Base-by-base conservation (phyloP, 768 basidiomycete species). In the Kwoniella pini region DNA sequence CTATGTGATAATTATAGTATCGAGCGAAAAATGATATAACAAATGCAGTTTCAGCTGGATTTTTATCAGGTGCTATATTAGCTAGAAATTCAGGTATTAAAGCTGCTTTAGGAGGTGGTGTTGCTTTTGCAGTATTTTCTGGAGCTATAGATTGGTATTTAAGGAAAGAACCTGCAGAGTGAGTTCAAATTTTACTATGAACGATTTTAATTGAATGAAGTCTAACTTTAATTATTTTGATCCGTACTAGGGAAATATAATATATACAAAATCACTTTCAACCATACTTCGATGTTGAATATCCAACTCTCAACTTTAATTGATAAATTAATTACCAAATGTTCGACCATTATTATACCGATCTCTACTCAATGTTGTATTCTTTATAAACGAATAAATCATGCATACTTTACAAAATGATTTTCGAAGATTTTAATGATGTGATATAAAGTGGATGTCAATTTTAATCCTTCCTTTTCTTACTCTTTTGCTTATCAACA, bases 1-100 rank as follows among this genome's bases (percentile, higher is more conserved):
- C 33, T n/a, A n/a, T n/a, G n/a, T n/a, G n/a, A n/a, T 11, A 13
- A 11, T 42, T 19, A 7, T 22, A 58, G 94, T 98, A 96, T 79
- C 91, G 95, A 44, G 94, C 91, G 9, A 92, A 87, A 80, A 94
- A 96, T 72, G 95, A 98, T 77, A 90, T 97, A 68, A 87, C 86
- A 57, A 98, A 98, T 76, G 88, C 91, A 10, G 84, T 91, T 17
- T 84, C 87, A 12, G 88, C 90, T 5, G 95, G 95, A 1, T 91
- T 95, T 76, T 76, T 93, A 3, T 85, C 92, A 2, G 95, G 95
- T 27, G 92, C 88, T 36, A 81, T 96, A 19, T 85, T 97, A 3
- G 94, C 93, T 10, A 84, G 90, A 38, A 86, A 89, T 72, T 86
- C 91, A 0, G 93, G 95, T 0, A 90, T 91, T 6, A 89, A 84